Evolutionary conservation across 73 alveolate species (phyloP), one percentile per base, ranked within the genome.

Genomic region (Effrenium voratum): DNA sequence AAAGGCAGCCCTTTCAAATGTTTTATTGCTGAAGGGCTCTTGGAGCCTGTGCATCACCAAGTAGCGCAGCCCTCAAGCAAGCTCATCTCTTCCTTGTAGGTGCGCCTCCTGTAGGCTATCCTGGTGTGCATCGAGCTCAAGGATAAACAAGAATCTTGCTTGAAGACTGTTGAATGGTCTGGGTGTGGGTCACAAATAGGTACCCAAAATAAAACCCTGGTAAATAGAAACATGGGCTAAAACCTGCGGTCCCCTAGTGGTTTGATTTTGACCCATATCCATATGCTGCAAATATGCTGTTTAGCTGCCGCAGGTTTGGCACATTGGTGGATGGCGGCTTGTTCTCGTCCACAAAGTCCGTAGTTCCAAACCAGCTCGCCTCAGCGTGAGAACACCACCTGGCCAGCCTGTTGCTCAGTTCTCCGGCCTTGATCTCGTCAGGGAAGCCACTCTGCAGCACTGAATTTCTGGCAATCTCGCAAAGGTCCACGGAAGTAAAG

Each of bases 401-500:
- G 12, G 79, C 79, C 13, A 12, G 38, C 43, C 6, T 34, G 22
- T 28, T 5, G 32, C 79, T 12, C 22, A 26, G 22, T 66, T 12
- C 84, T 2, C 50, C 63, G 4, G 98, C 98, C 98, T 99, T 99
- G 41, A 90, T 79, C 63, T 87, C 99, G 44, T 80, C 91, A 45
- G 94, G 98, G 63, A 99, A 99, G 55, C 99, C 99, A 85, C 99
- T 99, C 87, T 99, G 98, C 82, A 98, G 95, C 57, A 99, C 99
- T 40, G 99, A 97, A 86, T 99, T 99, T 92, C 99, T 98, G 22
- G 99, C 99, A 28, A 99, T 87, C 93, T 99, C 99, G 49, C 99
- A 99, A 43, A 98, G 93, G 98, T 98, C 99, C 43, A 99, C 99
- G 19, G 99, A 75, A 75, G 99, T 98, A 32, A 99, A 95, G 87